Evolutionary conservation across 1,284 basidiomycete species (phyloP), one percentile per base, ranked within the genome.

Genomic region (Apiotrichum domesticum): DNA sequence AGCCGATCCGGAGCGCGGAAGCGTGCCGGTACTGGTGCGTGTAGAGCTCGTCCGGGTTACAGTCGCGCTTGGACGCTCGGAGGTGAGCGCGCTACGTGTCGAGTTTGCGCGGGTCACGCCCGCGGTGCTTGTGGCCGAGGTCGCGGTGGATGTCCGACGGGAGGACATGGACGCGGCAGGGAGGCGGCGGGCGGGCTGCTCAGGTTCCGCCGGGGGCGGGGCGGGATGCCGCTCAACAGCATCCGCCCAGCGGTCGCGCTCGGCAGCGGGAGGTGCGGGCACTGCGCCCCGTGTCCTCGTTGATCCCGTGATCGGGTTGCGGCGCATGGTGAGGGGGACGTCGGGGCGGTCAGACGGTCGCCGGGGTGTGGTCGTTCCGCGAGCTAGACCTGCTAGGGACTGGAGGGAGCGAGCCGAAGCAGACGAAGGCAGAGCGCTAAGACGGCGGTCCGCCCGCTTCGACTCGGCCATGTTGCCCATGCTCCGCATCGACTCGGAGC

Each of bases 241-340:
- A 35, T 59, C 51, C 1, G 58, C 58, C 58, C 58, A 59, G 29
- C 58, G 54, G 51, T 59, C 58, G 5, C 8, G 4, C 43, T 35
- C 9, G 52, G 6, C 21, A 10, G 46, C 15, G n/a, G 43, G 14
- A 4, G 21, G 15, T 13, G 14, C 33, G 13, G 40, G 32, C 10
- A 37, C 11, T 14, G 44, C 41, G 37, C 40, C 39, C 7, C 49
- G 49, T 14, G 39, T 37, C 14, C 34, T 3, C 7, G 44, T n/a
- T 6, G 13, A 5, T 13, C 46, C 5, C 10, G 39, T n/a, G 8
- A 39, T 9, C 1, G 49, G 40, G 40, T 42, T 35, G 10, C 43
- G 39, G 13, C 58, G 54, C 54, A 59, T 55, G 2, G 58, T 50
- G 15, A 59, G 15, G 6, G 58, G 58, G 13, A 59, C 58, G 21